phyloP scores from a whole-genome alignment of 1,284 basidiomycete species.

The Rhodotorula mucilaginosa region DNA sequence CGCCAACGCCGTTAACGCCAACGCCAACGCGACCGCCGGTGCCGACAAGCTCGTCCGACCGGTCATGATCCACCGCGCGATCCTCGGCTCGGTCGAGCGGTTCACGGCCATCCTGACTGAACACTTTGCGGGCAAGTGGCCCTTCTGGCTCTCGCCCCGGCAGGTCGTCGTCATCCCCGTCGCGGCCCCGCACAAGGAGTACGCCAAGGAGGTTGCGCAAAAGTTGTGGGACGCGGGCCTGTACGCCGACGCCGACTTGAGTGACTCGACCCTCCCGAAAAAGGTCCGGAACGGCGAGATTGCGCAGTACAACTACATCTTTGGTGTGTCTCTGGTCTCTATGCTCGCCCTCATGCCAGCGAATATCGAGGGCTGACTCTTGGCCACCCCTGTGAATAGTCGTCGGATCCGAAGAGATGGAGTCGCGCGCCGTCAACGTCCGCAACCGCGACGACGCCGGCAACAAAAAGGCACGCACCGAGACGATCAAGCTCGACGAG shows the following conservation, averaged over 20 bases:
- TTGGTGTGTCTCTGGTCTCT: constrained; percentile 61
- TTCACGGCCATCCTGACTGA: constrained; percentile 98
- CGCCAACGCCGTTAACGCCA: constrained; percentile 47
- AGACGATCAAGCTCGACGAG: constrained; percentile 66
- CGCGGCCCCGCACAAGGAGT: constrained; percentile 82
- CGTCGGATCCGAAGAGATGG: constrained; percentile 88
- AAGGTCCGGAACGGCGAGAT: constrained; percentile 68
- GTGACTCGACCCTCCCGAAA: constrained; percentile 89
- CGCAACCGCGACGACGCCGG: constrained; percentile 89
- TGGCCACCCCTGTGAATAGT: constrained; percentile 56
- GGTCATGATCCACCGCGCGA: constrained; percentile 98
- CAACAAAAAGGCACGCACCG: constrained; percentile 63
- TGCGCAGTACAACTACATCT: constrained; percentile 94
- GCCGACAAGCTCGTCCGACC: constrained; percentile 64
- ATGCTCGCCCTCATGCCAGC: constrained; percentile 4
- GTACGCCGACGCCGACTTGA: constrained; percentile 88
- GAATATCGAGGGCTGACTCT: not conserved
- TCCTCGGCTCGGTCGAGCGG: constrained; percentile 88
- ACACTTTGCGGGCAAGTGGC: constrained; percentile 98
- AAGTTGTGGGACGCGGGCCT: constrained; percentile 70
- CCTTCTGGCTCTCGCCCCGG: constrained; percentile 95
- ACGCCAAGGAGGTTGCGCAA: constrained; percentile 75
- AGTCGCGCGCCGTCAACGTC: constrained; percentile 83
- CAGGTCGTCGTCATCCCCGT: constrained; percentile 95
- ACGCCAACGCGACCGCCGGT: constrained; percentile 29